Conservation (phyloP, 495 filamentous ascomycete species). For the Parmelia sp. region DNA sequence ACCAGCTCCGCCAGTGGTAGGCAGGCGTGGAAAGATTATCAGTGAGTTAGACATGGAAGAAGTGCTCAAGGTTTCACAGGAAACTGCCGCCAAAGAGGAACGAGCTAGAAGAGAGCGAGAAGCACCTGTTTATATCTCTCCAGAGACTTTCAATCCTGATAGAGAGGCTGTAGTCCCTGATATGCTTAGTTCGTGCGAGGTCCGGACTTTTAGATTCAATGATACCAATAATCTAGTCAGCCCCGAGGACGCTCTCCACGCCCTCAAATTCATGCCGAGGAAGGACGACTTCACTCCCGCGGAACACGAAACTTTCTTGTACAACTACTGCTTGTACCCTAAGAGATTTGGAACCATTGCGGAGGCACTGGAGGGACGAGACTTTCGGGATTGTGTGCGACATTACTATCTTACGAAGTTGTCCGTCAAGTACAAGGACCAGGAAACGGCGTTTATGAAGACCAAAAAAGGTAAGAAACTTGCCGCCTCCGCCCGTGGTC, state of each 20-base stretch:
- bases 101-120: conserved; percentile 62
- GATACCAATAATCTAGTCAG: conserved; percentile 69
- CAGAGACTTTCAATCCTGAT: conserved; percentile 52
- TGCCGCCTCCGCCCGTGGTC: conserved; percentile 37
- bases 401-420: conserved; percentile 96
- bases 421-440: conserved; percentile 69
- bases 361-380: conserved; percentile 59
- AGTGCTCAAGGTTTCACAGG: conserved; percentile 68
- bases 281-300: conserved; percentile 76
- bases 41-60: conserved; percentile 73
- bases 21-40: conserved; percentile 53
- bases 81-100: conserved; percentile 62
- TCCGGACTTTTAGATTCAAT: conserved; percentile 49
- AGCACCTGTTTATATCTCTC: conserved; percentile 52
- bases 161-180: conserved; percentile 81
- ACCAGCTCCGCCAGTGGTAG: conserved; percentile 37
- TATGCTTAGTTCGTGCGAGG: conserved; percentile 56
- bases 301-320: conserved; percentile 72
- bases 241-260: conserved; percentile 56
- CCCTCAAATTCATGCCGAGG: conserved; percentile 67
- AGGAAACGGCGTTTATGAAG: conserved; percentile 46
- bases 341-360: conserved; percentile 94
- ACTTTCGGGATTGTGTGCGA: conserved; percentile 80
- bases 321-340: conserved; percentile 69
- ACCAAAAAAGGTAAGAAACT: conserved; percentile 48